These are phyloP conservation scores for Capsicum chinense DNA, from an alignment of 257 asterid species.

Conservation along the genomic window DNA sequence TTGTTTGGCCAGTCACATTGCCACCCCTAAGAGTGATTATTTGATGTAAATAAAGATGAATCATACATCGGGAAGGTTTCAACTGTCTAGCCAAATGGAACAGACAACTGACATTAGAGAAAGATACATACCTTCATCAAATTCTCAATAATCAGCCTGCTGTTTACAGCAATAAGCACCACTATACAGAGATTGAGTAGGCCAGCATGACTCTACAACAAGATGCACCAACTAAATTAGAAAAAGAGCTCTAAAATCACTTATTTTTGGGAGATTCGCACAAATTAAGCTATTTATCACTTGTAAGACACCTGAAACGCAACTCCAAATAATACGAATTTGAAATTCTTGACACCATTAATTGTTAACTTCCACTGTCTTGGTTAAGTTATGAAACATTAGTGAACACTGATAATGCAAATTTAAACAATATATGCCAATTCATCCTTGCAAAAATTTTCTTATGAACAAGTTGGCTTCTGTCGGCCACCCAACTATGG, in stretches of 20 bases:
- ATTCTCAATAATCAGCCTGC: slow-evolving; percentile 97
- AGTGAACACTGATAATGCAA: not conserved
- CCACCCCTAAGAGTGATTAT: not conserved
- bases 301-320: not conserved
- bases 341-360: too few species aligned
- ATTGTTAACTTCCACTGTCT: not conserved
- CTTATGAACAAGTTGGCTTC: not conserved
- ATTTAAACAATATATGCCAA: too few species aligned
- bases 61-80: not conserved
- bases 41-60: slow-evolving; percentile 3
- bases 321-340: not conserved
- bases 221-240: slow-evolving; percentile 41
- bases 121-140: slow-evolving; percentile 82
- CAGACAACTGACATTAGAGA: not conserved
- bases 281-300: not conserved
- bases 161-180: slow-evolving; percentile 97
- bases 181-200: slow-evolving; percentile 97
- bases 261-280: not conserved
- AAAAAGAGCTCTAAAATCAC: slow-evolving; percentile 15
- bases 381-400: not conserved
- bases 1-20: not conserved
- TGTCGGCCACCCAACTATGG: not conserved
- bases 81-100: not conserved
- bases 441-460: slow-evolving; percentile 1
- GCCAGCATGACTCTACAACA: slow-evolving; percentile 97